Percentiles rank a stretch among this genome's conserved stretches.
Evolutionary conservation across 148 eudicot genomes (phyloP).

Genomic region (Arbutus unedo): DNA sequence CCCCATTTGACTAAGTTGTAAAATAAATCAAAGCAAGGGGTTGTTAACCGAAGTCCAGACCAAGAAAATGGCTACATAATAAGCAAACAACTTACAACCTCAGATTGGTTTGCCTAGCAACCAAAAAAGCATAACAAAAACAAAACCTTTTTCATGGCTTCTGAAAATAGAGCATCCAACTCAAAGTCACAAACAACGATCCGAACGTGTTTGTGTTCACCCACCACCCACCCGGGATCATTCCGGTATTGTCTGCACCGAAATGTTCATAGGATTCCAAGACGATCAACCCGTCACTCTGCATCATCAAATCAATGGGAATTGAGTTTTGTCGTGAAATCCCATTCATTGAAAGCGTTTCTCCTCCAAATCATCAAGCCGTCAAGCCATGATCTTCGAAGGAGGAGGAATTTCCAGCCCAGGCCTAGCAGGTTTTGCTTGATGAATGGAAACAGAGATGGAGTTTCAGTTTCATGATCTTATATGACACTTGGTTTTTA

Average conservation of each 20-base stretch:
- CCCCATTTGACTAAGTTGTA: background rate
- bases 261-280: background rate
- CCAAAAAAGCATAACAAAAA: background rate
- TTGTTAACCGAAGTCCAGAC: background rate
- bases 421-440: slow-evolving; percentile 41
- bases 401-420: slow-evolving; percentile 39
- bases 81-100: background rate
- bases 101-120: slow-evolving; percentile 10
- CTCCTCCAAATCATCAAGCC: slow-evolving; percentile 43
- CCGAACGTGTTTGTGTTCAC: slow-evolving; percentile 45
- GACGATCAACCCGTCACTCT: background rate
- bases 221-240: slow-evolving; percentile 55
- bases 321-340: slow-evolving; percentile 19
- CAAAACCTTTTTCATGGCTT: slow-evolving; percentile 1
- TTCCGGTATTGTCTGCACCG: slow-evolving; percentile 55
- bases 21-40: background rate
- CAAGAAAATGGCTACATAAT: background rate
- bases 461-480: slow-evolving; percentile 25
- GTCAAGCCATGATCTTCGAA: slow-evolving; percentile 35
- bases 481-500: background rate
- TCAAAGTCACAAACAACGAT: slow-evolving; percentile 2
- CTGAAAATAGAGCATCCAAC: background rate
- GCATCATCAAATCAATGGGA: slow-evolving; percentile 20
- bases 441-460: slow-evolving; percentile 9
- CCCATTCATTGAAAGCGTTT: slow-evolving; percentile 30